Conservation (phyloP, 2,329 filamentous ascomycete genomes). For the Colletotrichum godetiae region DNA sequence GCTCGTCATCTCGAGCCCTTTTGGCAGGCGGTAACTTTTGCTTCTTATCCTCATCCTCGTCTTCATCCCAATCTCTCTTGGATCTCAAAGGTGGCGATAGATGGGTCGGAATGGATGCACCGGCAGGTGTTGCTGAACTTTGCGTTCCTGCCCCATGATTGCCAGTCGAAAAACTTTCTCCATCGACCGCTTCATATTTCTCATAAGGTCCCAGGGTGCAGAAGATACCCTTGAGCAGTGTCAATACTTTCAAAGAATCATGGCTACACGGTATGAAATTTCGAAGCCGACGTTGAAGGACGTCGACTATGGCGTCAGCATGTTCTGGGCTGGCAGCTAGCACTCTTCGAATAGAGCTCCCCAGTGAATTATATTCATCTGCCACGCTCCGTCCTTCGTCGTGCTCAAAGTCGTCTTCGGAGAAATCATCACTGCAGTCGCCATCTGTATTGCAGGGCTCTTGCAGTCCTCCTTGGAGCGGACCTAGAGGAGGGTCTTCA, state of each 20-base stretch:
- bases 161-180: background rate
- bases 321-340: background rate
- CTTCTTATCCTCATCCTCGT: background rate
- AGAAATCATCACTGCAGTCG: background rate
- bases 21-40: background rate
- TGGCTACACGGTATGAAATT: background rate
- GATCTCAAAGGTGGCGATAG: too few relatives aligned
- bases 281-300: background rate
- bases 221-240: background rate
- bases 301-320: background rate
- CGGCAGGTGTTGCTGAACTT: background rate
- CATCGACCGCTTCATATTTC: background rate
- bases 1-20: background rate
- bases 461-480: too few relatives aligned
- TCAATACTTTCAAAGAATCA: background rate
- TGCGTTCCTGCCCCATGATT: background rate
- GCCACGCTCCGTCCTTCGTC: background rate
- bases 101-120: background rate
- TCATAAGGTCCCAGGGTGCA: background rate
- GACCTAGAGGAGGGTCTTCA: too few relatives aligned
- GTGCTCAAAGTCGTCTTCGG: background rate
- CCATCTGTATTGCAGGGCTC: too few relatives aligned
- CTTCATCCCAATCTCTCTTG: background rate
- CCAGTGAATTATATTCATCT: too few relatives aligned
- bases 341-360: background rate